phyloP scores from a whole-genome alignment of 2,329 filamentous ascomycete species.

The Colletotrichum truncatum region DNA sequence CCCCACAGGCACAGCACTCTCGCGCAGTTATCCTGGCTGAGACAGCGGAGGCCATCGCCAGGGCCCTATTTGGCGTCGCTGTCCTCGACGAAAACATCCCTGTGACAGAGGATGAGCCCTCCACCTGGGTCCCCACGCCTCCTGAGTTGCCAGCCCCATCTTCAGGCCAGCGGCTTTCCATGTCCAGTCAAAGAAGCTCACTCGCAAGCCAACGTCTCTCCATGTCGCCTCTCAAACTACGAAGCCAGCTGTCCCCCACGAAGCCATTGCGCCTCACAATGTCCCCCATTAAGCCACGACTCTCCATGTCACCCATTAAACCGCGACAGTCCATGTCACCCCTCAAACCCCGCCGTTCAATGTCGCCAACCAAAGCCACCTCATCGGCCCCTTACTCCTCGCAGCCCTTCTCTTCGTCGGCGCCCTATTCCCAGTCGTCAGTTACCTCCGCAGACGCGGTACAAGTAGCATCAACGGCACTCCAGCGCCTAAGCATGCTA shows the following conservation, averaged over 20 bases:
- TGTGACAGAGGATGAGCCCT: background rate
- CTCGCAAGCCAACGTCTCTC: slow-evolving; percentile 3
- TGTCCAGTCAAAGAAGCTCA: slow-evolving; percentile 1
- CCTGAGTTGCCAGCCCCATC: background rate
- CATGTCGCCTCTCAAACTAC: slow-evolving; percentile 5
- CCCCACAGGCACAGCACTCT: slow-evolving; percentile 8
- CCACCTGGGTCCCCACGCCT: slow-evolving; percentile 23
- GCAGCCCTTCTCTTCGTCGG: slow-evolving; percentile 2
- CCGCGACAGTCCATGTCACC: slow-evolving; percentile 11
- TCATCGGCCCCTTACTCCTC: background rate
- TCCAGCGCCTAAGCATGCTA: slow-evolving; percentile 32
- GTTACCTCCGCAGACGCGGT: background rate
- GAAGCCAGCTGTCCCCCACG: background rate
- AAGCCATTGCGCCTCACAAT: slow-evolving; percentile 9
- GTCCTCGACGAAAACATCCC: slow-evolving; percentile 25
- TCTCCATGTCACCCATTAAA: slow-evolving; percentile 4
- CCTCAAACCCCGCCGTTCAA: slow-evolving; percentile 6
- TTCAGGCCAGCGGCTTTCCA: background rate
- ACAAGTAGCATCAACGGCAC: slow-evolving; percentile 2
- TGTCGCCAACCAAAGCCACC: background rate
- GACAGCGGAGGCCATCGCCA: slow-evolving; percentile 26
- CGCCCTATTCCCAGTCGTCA: slow-evolving; percentile 1
- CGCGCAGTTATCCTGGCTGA: slow-evolving; percentile 26
- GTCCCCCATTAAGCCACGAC: slow-evolving; percentile 17
- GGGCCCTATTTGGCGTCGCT: slow-evolving; percentile 22